Conservation (phyloP, 352 stramenopile genomes). For the Phytophthora hybrid region DNA sequence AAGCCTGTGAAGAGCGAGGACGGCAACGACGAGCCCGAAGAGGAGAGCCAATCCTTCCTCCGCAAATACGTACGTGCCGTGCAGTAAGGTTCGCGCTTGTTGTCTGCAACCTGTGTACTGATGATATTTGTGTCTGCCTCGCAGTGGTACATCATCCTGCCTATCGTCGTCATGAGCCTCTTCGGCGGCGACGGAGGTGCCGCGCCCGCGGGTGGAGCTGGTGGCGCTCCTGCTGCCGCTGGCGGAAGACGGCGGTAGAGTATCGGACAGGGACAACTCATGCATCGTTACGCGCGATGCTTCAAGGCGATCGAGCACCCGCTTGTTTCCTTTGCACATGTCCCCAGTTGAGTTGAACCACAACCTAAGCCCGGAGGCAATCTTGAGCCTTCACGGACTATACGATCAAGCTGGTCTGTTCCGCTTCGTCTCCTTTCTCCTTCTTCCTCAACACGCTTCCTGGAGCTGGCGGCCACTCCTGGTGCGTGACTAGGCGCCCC, state of each 20-base stretch:
- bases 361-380: neutral
- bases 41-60: slow-evolving; percentile 83
- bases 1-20: slow-evolving; percentile 77
- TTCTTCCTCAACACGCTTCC: slow-evolving; percentile 20
- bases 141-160: slow-evolving; percentile 89
- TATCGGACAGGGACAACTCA: slow-evolving; percentile 12
- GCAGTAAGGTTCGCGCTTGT: no score
- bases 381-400: slow-evolving; percentile 10
- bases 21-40: slow-evolving; percentile 55
- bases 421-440: slow-evolving; percentile 29
- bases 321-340: neutral
- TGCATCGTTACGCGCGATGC: neutral
- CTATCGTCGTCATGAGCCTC: slow-evolving; percentile 80
- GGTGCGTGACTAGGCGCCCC: slow-evolving; percentile 64
- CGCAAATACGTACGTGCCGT: slow-evolving; percentile 80
- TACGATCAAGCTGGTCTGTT: slow-evolving; percentile 45
- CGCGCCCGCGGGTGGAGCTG: slow-evolving; percentile 45
- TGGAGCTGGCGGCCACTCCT: slow-evolving; percentile 61
- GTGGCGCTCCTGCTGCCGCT: slow-evolving; percentile 32
- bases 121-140: slow-evolving; percentile 14
- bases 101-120: neutral
- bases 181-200: slow-evolving; percentile 64
- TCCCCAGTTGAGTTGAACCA: neutral
- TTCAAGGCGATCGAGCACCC: neutral
- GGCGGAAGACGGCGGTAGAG: slow-evolving; percentile 45